Evolutionary conservation across 2,329 filamentous ascomycete species (phyloP).

Genomic region (Phyllosticta capitalensis): DNA sequence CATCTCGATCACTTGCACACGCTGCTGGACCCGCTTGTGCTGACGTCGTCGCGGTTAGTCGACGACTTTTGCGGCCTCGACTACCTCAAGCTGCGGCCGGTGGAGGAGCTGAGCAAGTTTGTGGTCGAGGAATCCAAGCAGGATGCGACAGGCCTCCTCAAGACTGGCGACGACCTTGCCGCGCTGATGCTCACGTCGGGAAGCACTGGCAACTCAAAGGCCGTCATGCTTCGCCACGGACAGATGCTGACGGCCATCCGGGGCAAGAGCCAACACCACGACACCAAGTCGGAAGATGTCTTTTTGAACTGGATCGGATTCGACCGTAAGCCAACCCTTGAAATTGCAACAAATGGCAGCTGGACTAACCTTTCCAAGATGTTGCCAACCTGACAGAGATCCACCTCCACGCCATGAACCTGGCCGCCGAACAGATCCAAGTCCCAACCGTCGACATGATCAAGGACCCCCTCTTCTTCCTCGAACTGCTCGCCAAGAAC

Average conservation of each 20-base stretch:
- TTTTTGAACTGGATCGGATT: constrained; percentile 42
- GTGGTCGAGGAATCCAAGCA: background rate
- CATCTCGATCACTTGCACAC: constrained; percentile 1
- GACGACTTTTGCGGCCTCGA: background rate
- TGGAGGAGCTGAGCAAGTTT: background rate
- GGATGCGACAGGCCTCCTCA: background rate
- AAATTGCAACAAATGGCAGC: background rate
- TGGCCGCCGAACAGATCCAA: constrained; percentile 38
- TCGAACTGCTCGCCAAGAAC: constrained; percentile 32
- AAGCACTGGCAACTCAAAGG: constrained; percentile 42
- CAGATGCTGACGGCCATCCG: constrained; percentile 35
- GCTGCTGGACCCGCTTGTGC: background rate
- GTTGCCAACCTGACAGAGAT: constrained; percentile 43
- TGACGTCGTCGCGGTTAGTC: background rate
- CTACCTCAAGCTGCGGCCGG: background rate
- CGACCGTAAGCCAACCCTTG: constrained; percentile 31
- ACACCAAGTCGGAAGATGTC: constrained; percentile 6
- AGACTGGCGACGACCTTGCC: constrained; percentile 10
- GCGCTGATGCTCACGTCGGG: constrained; percentile 44
- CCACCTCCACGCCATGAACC: constrained; percentile 41
- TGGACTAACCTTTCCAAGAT: constrained; percentile 18
- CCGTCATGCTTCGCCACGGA: constrained; percentile 34
- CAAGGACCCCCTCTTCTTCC: constrained; percentile 30
- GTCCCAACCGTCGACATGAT: constrained; percentile 33
- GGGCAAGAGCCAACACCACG: constrained; percentile 28